phyloP scores from a whole-genome alignment of 1,139 yeast species.

The Sugiyamaella xylanicola region DNA sequence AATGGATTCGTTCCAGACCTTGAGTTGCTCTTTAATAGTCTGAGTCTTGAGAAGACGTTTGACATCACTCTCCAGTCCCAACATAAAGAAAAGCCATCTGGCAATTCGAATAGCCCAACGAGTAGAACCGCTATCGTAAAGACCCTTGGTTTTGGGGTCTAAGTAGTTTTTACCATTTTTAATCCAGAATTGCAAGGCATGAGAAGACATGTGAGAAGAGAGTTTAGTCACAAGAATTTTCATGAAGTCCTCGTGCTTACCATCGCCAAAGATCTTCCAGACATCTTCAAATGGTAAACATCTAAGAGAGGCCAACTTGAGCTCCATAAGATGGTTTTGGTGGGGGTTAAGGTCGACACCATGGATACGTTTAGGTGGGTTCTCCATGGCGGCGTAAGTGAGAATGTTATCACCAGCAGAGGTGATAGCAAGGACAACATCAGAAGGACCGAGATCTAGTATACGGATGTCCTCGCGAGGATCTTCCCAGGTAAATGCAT shows the following conservation, averaged over 20 bases:
- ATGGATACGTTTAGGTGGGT: constrained; percentile 74
- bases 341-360: constrained; percentile 85
- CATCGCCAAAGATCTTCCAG: constrained; percentile 79
- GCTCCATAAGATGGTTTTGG: constrained; percentile 77
- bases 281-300: constrained; percentile 59
- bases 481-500: constrained; percentile 91
- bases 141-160: constrained; percentile 55
- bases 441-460: constrained; percentile 59
- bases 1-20: constrained; percentile 62
- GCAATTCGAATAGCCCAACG: constrained; percentile 82
- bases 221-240: constrained; percentile 57
- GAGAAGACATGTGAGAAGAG: constrained; percentile 72
- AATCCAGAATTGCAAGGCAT: constrained; percentile 81
- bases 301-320: constrained; percentile 71
- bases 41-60: constrained; percentile 59
- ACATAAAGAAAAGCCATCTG: constrained; percentile 56
- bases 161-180: constrained; percentile 63
- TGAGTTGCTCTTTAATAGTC: constrained; percentile 61
- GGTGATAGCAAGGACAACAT: constrained; percentile 78
- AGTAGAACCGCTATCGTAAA: constrained; percentile 80
- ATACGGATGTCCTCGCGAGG: constrained; percentile 77
- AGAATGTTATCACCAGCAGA: constrained; percentile 84
- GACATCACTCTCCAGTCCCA: constrained; percentile 58
- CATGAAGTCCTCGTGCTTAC: constrained; percentile 57
- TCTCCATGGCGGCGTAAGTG: constrained; percentile 69